Conservation (phyloP, 2,329 filamentous ascomycete species). For the Scedosporium apiospermum region DNA sequence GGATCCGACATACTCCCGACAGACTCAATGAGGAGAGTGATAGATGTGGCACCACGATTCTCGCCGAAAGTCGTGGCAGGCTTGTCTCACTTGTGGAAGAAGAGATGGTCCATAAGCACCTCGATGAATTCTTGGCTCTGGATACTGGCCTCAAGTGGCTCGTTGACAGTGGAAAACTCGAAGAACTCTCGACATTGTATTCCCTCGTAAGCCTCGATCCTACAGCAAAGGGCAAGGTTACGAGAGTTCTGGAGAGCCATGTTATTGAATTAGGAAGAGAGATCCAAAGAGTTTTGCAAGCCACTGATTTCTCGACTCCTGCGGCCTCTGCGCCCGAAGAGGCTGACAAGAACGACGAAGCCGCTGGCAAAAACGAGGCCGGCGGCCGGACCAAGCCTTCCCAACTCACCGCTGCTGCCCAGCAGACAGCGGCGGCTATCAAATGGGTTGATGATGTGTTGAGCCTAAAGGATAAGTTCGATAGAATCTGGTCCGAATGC, state of each 20-base stretch:
- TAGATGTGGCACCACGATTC: slow-evolving; percentile 74
- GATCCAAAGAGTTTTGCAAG: slow-evolving; percentile 61
- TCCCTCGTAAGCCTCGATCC: slow-evolving; percentile 72
- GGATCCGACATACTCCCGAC: slow-evolving; percentile 66
- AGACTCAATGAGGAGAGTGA: slow-evolving; percentile 73
- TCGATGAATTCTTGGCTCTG: slow-evolving; percentile 73
- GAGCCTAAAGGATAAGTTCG: slow-evolving; percentile 78
- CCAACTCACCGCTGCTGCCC: slow-evolving; percentile 49
- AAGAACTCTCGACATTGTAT: slow-evolving; percentile 75
- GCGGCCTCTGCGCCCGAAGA: slow-evolving; percentile 30
- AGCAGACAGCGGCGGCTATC: slow-evolving; percentile 78
- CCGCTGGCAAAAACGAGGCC: slow-evolving; percentile 25
- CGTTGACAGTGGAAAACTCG: slow-evolving; percentile 78
- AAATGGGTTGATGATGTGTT: slow-evolving; percentile 94
- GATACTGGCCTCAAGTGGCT: slow-evolving; percentile 83
- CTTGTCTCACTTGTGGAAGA: slow-evolving; percentile 71
- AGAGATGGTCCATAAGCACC: slow-evolving; percentile 67
- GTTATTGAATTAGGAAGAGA: slow-evolving; percentile 73
- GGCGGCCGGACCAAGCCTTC: slow-evolving; percentile 37
- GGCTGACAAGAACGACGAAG: slow-evolving; percentile 24
- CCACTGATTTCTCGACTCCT: slow-evolving; percentile 40
- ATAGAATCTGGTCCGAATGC: slow-evolving; percentile 63
- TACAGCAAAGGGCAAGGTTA: slow-evolving; percentile 59
- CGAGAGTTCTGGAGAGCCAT: slow-evolving; percentile 59
- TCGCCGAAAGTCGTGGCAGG: slow-evolving; percentile 60